Percentiles rank a stretch among this genome's conserved stretches.
Evolutionary conservation across 345 rosid species (phyloP).

Genomic region (Cardiospermum halicacabum): DNA sequence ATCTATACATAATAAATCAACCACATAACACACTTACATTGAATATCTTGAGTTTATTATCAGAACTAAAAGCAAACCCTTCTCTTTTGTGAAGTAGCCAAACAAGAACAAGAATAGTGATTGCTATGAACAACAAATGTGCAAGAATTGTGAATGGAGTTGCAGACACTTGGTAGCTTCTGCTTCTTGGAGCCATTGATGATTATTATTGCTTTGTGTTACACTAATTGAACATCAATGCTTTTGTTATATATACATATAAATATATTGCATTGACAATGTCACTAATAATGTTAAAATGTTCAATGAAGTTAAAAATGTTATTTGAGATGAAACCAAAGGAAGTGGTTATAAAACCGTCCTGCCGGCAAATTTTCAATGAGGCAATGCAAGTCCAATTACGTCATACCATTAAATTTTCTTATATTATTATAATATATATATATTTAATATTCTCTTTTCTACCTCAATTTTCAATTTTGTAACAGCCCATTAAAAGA

Average conservation of each 20-base stretch:
- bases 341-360: conserved; percentile 4
- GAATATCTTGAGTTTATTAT: conserved; percentile 32
- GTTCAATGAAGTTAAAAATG: not conserved
- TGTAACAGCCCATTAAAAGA: too few species aligned
- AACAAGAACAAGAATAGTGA: conserved; percentile 41
- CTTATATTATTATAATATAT: too few species aligned
- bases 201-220: too few species aligned
- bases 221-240: too few species aligned
- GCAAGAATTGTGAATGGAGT: conserved; percentile 35
- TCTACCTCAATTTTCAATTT: too few species aligned
- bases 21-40: conserved; percentile 24
- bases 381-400: conserved; percentile 6
- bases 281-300: not conserved
- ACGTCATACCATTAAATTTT: not conserved
- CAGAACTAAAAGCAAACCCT: conserved; percentile 41
- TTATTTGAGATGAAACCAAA: conserved; percentile 10
- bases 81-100: conserved; percentile 42
- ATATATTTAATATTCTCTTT: too few species aligned
- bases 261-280: not conserved
- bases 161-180: conserved; percentile 32
- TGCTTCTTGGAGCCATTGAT: conserved; percentile 31
- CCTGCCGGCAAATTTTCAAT: conserved; percentile 17
- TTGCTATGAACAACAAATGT: conserved; percentile 33
- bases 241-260: too few species aligned
- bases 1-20: not conserved